Base-by-base conservation (phyloP, 2,329 filamentous ascomycete species). In the Fusarium nisikadoi region DNA sequence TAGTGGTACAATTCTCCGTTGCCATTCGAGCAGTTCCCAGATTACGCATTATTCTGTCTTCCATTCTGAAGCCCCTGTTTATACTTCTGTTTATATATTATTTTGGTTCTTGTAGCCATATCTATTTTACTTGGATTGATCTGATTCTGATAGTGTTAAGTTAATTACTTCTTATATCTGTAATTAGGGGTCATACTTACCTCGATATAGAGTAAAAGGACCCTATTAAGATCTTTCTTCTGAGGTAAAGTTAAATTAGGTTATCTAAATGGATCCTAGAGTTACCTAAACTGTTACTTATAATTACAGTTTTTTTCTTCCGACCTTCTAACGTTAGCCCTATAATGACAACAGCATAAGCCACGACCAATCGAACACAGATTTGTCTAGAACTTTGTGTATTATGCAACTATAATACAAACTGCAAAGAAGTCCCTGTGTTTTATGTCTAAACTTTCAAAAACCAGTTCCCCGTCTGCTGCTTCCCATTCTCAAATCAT, bases 1-100 rank as follows among this genome's bases (percentile, higher is more conserved):
- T 50, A 50, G 47, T 50, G 65, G 63, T 68, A 68, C 68, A 68
- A 68, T 68, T 68, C 65, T 68, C 65, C 65, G 65, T 68, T 68
- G 65, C 63, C 65, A 68, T 68, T 36, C 33, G 46, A 64, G 46
- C 13, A 65, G 45, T 68, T 68, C 66, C 66, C 66, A 23, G 66
- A 69, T 63, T 63, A 68, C 57, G 64, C 50, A 68, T 27, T 38
- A 5, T 5, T 8, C 17, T 17, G 14, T 9, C 4, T 19, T 11
- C 3, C 3, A 2, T 27, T 53, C 14, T 23, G 5, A 13, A 33
- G 29, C n/a, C 2, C 17, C 20, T 23, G 10, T 19, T 14, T 23
- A n/a, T 49, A 20, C 20, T 10, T 49, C 5, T 47, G 12, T 31
- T 16, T 31, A n/a, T 8, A 29, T 31, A 31, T 31, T 10, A 10